Evolutionary conservation across 108 stramenopile species (phyloP), one percentile per base, ranked within the genome.

Genomic region (Pseudonitzschia multiseries): DNA sequence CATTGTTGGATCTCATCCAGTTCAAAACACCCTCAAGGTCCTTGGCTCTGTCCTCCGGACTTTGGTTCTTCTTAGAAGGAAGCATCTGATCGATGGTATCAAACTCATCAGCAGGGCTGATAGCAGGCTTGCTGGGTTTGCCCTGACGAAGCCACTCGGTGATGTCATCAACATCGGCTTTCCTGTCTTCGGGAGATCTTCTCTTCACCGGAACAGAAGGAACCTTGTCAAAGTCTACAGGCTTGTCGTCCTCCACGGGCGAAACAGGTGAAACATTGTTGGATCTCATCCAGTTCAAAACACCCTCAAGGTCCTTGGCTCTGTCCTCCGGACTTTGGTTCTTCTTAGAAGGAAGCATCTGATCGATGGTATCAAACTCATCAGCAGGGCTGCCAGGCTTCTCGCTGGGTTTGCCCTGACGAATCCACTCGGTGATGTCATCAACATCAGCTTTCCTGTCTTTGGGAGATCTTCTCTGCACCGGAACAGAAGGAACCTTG

Each of bases 1-100:
- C 51, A 33, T 74, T 68, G 57, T 54, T 63, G 21, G 72, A 65
- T n/a, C 81, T 76, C 31, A 74, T 27, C 81, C 81, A 82, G n/a
- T 68, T 70, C 68, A 82, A 63, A 33, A 69, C 63, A 48, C 65
- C 53, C 20, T 73, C 62, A 4, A 79, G 24, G 27, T 73, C 74
- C 57, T 71, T 71, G 42, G 48, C 54, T 22, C 74, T 64, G 18
- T 76, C 73, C 61, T 76, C 76, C 2, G 76, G 81, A 50, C 65
- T 70, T 48, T 70, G 61, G 1, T 60, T 60, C n/a, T 51, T 52
- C n/a, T 52, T 65, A 1, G 42, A 26, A 18, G 83, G 83, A 20
- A 75, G 50, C 36, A 81, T 67, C 14, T 71, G 53, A 44, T 67
- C 74, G 22, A 75, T 28, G 21, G 42, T 57, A 10, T 57, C 28